Conservation (phyloP, 768 basidiomycete species). For the Dioszegia crocea region DNA sequence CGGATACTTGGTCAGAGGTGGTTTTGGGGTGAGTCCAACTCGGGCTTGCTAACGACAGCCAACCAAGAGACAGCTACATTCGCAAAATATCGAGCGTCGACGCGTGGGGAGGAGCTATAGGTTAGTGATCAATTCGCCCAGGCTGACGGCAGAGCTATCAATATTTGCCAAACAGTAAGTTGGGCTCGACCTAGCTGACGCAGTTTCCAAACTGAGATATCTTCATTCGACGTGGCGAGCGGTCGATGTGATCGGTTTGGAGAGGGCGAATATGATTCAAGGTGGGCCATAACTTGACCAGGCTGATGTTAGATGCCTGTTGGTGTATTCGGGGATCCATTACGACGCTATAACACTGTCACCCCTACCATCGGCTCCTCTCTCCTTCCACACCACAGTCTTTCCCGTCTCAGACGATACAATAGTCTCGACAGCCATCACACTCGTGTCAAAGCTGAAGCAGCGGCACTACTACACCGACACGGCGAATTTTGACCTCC, state of each 20-base stretch:
- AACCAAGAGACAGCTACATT: slow-evolving; percentile 64
- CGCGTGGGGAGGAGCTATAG: slow-evolving; percentile 95
- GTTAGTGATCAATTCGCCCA: slow-evolving; percentile 42
- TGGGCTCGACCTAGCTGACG: neutral
- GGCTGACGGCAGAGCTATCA: slow-evolving; percentile 56
- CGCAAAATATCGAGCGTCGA: slow-evolving; percentile 70
- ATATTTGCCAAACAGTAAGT: slow-evolving; percentile 68
- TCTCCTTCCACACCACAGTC: slow-evolving; percentile 83
- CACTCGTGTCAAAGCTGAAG: slow-evolving; percentile 68
- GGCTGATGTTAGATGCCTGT: slow-evolving; percentile 54
- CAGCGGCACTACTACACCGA: slow-evolving; percentile 82
- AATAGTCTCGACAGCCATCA: slow-evolving; percentile 54
- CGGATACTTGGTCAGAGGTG: slow-evolving; percentile 71
- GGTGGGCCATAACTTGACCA: slow-evolving; percentile 47
- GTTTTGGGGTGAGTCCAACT: slow-evolving; percentile 66
- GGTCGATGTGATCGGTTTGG: slow-evolving; percentile 81
- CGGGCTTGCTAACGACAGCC: slow-evolving; percentile 52
- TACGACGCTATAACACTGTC: slow-evolving; percentile 87
- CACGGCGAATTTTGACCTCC: slow-evolving; percentile 82
- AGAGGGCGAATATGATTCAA: slow-evolving; percentile 53
- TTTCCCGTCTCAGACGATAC: slow-evolving; percentile 58
- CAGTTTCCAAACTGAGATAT: slow-evolving; percentile 73
- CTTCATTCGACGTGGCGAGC: slow-evolving; percentile 84
- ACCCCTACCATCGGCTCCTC: slow-evolving; percentile 68
- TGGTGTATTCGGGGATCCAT: slow-evolving; percentile 95